Evolutionary conservation across 1,284 basidiomycete species (phyloP).

Genomic region (Trametes polyzona): DNA sequence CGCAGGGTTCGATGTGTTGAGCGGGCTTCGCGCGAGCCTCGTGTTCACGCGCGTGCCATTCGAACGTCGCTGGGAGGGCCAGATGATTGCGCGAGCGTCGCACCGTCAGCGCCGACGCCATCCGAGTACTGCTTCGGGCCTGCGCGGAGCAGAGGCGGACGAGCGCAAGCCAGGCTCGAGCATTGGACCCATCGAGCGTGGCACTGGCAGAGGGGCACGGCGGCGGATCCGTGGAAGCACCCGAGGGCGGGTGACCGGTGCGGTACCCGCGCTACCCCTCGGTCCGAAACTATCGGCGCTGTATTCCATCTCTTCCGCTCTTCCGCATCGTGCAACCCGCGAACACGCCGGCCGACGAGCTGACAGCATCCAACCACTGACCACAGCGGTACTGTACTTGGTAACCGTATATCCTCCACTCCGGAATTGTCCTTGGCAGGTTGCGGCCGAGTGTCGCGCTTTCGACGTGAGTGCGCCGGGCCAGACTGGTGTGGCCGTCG

Average conservation of each 20-base stretch:
- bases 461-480: neutral
- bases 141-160: neutral
- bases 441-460: neutral
- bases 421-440: no score
- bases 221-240: neutral
- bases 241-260: slow-evolving; percentile 2
- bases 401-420: neutral
- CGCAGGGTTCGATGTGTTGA: slow-evolving; percentile 5
- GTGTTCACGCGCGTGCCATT: slow-evolving; percentile 3
- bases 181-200: neutral
- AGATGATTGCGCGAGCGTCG: neutral
- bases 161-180: neutral
- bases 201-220: neutral
- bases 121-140: no score
- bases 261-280: slow-evolving; percentile 1
- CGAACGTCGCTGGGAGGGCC: slow-evolving; percentile 1
- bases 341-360: neutral
- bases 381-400: neutral
- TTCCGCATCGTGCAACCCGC: neutral
- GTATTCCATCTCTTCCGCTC: neutral
- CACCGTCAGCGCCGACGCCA: no score
- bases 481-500: neutral
- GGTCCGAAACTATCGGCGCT: slow-evolving; percentile 6
- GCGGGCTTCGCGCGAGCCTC: slow-evolving; percentile 8
- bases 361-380: neutral